Evolutionary conservation across 805 yeast species (phyloP), one percentile per base, ranked within the genome.

Genomic region (Starmerella scarabaei): DNA sequence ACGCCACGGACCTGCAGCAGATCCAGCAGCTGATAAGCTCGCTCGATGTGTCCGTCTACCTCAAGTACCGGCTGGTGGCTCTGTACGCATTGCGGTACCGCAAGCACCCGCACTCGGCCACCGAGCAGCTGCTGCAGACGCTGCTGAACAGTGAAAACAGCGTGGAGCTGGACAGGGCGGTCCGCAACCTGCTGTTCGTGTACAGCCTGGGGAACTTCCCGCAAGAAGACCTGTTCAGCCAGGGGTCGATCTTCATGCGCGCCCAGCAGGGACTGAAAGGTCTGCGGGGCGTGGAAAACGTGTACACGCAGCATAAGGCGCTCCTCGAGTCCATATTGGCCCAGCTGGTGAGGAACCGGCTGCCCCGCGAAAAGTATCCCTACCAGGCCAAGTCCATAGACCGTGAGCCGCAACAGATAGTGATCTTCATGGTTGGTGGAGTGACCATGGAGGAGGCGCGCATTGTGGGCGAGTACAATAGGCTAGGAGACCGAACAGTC

Each of bases 241-340:
- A 62, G 12, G 62, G 58, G 21, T 59, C 67, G 20, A 47, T 65
- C 16, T 54, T 65, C 34, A 56, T 63, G 18, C 53, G 66, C 11
- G 67, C 68, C 1, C 66, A 63, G 47, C 56, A 59, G 37, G 67
- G 67, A 3, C 54, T 65, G 43, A 63, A 64, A 42, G 69, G 53
- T 4, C 29, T 50, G 21, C 60, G 63, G 38, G 69, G 68, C 19
- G 68, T 64, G 12, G 69, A 65, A 36, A 65, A 65, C 45, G 69
- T 88, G 4, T 91, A 76, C 62, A 85, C 93, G 78, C 98, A 91
- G 62, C 93, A 86, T 54, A 66, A 73, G 33, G 94, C 98, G 6
- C 66, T 82, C 40, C 60, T 91, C 35, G 75, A 73, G 41, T 52
- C 58, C 20, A 59, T 71, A 0, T 53, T 75, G 27, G 60, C 62